A percentile compares a stretch with the other conserved stretches of the same genome.
phyloP scores from a whole-genome alignment of 345 rosid genomes.

The Populus nigra region DNA sequence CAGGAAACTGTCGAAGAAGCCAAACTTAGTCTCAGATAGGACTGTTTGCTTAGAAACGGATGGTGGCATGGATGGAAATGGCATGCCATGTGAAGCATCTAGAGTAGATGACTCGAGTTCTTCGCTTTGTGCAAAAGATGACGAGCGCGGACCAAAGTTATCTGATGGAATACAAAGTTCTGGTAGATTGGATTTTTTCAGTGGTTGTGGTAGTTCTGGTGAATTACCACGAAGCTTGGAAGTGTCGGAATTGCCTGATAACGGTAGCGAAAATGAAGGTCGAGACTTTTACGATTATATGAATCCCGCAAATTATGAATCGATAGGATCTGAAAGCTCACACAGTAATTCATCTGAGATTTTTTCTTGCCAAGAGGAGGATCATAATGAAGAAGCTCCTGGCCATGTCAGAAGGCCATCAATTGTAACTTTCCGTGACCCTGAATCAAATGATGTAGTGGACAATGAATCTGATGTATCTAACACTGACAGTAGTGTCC shows the following conservation, averaged over 20 bases:
- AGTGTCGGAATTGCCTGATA: constrained; percentile 11
- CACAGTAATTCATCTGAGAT: constrained; percentile 31
- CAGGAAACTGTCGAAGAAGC: constrained; percentile 22
- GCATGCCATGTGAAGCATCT: constrained; percentile 23
- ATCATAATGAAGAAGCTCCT: constrained; percentile 21
- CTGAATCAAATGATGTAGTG: constrained; percentile 32
- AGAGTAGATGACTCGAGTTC: constrained; percentile 23
- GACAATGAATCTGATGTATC: constrained; percentile 39
- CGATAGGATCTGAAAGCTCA: constrained; percentile 34
- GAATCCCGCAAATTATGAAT: constrained; percentile 28
- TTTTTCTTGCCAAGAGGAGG: constrained; percentile 39
- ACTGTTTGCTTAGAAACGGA: not conserved
- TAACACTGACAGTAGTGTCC: constrained; percentile 30
- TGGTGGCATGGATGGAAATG: constrained; percentile 10
- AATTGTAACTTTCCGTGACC: constrained; percentile 55
- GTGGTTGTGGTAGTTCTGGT: constrained; percentile 16
- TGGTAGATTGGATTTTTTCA: constrained; percentile 16
- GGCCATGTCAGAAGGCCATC: constrained; percentile 41
- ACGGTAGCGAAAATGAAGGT: constrained; percentile 9
- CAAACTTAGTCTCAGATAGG: constrained; percentile 14
- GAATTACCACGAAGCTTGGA: constrained; percentile 19
- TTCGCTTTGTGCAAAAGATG: not conserved
- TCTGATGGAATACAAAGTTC: constrained; percentile 12
- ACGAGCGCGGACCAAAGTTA: not conserved
- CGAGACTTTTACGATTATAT: constrained; percentile 24